Percentiles rank a stretch among this genome's conserved stretches.
Conservation (phyloP, 345 rosid genomes). For the Eucalyptus marginata region DNA sequence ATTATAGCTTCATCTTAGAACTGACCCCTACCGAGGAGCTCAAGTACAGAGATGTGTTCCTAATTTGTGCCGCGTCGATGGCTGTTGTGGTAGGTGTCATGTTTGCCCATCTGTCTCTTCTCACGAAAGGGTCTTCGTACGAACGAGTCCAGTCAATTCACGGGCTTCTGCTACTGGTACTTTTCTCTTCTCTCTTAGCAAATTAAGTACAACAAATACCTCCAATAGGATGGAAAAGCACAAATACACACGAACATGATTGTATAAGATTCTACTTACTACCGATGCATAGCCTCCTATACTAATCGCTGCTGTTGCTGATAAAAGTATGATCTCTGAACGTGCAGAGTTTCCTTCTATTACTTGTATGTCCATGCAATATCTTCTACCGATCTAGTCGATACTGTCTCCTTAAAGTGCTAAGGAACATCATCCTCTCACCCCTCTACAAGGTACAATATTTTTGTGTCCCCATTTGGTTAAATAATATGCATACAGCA, state of each 20-base stretch:
- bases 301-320: background rate
- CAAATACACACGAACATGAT: background rate
- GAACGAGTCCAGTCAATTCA: conserved; percentile 81
- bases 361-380: conserved; percentile 73
- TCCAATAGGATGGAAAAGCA: background rate
- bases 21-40: conserved; percentile 64
- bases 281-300: background rate
- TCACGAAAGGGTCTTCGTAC: conserved; percentile 58
- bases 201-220: background rate
- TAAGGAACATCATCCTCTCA: conserved; percentile 65
- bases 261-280: background rate
- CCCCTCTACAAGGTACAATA: conserved; percentile 64
- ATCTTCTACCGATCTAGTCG: conserved; percentile 72
- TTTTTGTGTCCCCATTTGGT: background rate
- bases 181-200: background rate
- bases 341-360: conserved; percentile 42
- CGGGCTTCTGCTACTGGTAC: conserved; percentile 73
- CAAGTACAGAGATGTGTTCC: conserved; percentile 87
- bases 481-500: background rate
- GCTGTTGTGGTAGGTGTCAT: conserved; percentile 69
- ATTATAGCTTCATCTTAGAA: conserved; percentile 90
- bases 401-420: conserved; percentile 43
- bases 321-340: background rate
- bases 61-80: conserved; percentile 74
- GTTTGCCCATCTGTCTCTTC: conserved; percentile 67